Conservation (phyloP, 148 eudicot species). For the Cornus controversa region DNA sequence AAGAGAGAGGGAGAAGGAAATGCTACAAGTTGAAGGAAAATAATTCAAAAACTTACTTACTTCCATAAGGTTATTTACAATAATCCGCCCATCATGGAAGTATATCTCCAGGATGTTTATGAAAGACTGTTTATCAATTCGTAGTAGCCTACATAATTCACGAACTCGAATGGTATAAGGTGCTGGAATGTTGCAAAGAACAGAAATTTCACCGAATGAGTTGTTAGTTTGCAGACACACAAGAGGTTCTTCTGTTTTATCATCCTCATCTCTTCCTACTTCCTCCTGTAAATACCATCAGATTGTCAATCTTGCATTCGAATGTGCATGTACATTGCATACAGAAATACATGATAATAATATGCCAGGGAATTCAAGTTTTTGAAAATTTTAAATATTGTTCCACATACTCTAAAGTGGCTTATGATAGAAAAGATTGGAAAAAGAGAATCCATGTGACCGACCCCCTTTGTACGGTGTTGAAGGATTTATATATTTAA, state of each 20-base stretch:
- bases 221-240: conserved; percentile 10
- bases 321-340: background rate
- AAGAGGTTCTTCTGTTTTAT: conserved; percentile 14
- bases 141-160: conserved; percentile 27
- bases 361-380: background rate
- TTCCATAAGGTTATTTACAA: conserved; percentile 21
- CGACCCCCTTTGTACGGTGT: no score
- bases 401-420: background rate
- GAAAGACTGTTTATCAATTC: conserved; percentile 32
- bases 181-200: conserved; percentile 31
- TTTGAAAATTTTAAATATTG: background rate
- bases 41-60: background rate
- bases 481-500: no score
- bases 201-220: conserved; percentile 31
- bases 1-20: background rate
- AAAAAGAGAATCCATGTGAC: no score
- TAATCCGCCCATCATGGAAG: conserved; percentile 29
- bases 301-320: background rate
- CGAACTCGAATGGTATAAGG: conserved; percentile 27
- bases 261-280: conserved; percentile 16
- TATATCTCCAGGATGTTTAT: conserved; percentile 24
- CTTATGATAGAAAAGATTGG: no score
- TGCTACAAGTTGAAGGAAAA: background rate
- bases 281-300: conserved; percentile 23
- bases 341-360: background rate